Percentiles rank a stretch among this genome's conserved stretches.
Conservation (phyloP, 768 basidiomycete species). For the Omphalotus guepiniiformis region DNA sequence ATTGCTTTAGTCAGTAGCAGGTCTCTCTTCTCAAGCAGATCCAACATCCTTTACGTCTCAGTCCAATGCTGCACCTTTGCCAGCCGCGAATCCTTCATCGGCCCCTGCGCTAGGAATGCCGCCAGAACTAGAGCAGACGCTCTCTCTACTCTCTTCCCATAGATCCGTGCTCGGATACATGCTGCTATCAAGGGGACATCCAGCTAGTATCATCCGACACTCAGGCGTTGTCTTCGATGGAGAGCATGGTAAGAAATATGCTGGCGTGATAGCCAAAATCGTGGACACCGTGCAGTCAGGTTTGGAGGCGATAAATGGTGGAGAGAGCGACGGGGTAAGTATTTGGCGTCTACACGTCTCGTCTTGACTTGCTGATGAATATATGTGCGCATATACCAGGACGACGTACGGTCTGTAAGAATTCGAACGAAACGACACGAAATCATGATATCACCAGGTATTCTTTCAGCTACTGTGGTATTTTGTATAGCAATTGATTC, state of each 20-base stretch:
- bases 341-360: neutral
- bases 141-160: conserved; percentile 72
- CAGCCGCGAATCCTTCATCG: conserved; percentile 16
- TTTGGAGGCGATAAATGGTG: conserved; percentile 69
- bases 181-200: conserved; percentile 69
- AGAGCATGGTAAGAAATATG: conserved; percentile 75
- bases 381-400: conserved; percentile 38
- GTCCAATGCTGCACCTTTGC: conserved; percentile 20
- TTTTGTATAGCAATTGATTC: neutral
- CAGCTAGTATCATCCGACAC: conserved; percentile 76
- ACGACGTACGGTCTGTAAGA: conserved; percentile 83
- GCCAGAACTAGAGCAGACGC: conserved; percentile 81
- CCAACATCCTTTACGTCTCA: conserved; percentile 26
- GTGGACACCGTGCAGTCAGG: conserved; percentile 77
- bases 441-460: conserved; percentile 91
- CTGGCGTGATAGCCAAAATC: conserved; percentile 65
- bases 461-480: conserved; percentile 3
- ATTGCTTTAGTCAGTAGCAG: conserved; percentile 5
- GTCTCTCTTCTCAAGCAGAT: conserved; percentile 15
- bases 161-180: conserved; percentile 86
- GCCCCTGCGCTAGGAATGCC: conserved; percentile 38
- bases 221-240: conserved; percentile 85
- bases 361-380: neutral
- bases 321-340: conserved; percentile 57
- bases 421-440: conserved; percentile 91